Evolutionary conservation across 1,139 yeast genomes (phyloP).

Genomic region (Candida labiduridarum): DNA sequence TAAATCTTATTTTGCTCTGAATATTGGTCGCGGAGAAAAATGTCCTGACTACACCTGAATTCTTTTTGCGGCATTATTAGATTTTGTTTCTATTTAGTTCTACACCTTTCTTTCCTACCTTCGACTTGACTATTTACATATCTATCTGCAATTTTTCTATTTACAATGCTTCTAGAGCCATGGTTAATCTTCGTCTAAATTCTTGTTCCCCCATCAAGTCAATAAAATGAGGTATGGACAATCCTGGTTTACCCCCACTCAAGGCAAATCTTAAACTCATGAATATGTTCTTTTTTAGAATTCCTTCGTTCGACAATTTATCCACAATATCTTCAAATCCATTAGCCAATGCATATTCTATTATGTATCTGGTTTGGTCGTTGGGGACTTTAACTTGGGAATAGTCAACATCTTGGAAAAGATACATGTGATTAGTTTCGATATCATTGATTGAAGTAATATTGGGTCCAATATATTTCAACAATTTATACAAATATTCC

Average conservation of each 20-base stretch:
- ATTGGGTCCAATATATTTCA: conserved; percentile 39
- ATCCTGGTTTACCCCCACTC: conserved; percentile 74
- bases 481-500: conserved; percentile 25
- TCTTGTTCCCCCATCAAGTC: conserved; percentile 57
- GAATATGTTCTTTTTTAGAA: conserved; percentile 53
- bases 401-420: conserved; percentile 47
- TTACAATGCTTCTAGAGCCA: conserved; percentile 19
- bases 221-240: conserved; percentile 62
- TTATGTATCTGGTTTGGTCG: conserved; percentile 8
- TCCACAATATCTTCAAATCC: conserved; percentile 19
- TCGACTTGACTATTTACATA: neutral
- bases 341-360: conserved; percentile 9
- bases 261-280: conserved; percentile 68
- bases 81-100: neutral
- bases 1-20: too few species aligned
- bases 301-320: conserved; percentile 14
- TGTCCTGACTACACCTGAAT: too few species aligned
- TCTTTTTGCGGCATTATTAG: too few species aligned
- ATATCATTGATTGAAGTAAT: conserved; percentile 54
- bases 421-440: conserved; percentile 44
- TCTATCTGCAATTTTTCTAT: conserved; percentile 4
- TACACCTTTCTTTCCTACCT: neutral
- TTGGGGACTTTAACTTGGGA: conserved; percentile 16
- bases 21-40: too few species aligned
- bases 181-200: conserved; percentile 36